A percentile compares a stretch with the other conserved stretches of the same genome.
phyloP scores from a whole-genome alignment of 352 stramenopile genomes.

The Thalassiosira mediterranea region DNA sequence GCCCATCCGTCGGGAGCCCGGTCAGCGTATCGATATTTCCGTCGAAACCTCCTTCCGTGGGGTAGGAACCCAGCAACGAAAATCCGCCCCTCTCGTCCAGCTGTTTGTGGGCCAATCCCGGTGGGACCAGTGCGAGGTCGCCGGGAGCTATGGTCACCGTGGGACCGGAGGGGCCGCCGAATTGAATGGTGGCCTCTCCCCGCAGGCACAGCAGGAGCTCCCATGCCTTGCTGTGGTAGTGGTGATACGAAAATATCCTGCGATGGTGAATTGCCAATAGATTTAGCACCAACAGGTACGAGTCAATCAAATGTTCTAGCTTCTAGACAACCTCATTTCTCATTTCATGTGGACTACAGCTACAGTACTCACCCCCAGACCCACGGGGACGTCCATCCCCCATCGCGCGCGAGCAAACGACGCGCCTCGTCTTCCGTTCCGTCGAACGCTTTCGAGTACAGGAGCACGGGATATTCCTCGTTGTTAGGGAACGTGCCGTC shows the following conservation, averaged over 20 bases:
- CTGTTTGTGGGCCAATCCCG: slow-evolving; percentile 43
- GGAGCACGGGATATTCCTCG: slow-evolving; percentile 15
- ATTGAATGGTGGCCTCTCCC: slow-evolving; percentile 24
- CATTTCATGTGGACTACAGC: too few species aligned
- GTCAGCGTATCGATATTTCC: slow-evolving; percentile 35
- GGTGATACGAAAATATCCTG: slow-evolving; percentile 39
- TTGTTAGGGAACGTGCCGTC: slow-evolving; percentile 49
- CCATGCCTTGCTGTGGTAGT: slow-evolving; percentile 49
- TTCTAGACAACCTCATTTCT: too few species aligned
- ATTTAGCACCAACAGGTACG: too few species aligned
- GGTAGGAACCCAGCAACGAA: slow-evolving; percentile 40
- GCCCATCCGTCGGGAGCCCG: slow-evolving; percentile 10
- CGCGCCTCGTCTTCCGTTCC: slow-evolving; percentile 17
- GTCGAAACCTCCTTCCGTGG: slow-evolving; percentile 21
- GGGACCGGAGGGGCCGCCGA: slow-evolving; percentile 29
- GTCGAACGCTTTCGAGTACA: slow-evolving; percentile 27
- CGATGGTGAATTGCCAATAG: too few species aligned
- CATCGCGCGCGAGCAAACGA: slow-evolving; percentile 9
- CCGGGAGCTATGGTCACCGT: slow-evolving; percentile 16
- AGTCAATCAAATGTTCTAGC: too few species aligned
- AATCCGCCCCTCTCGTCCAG: slow-evolving; percentile 26
- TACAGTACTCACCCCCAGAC: too few species aligned
- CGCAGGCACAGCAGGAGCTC: slow-evolving; percentile 41
- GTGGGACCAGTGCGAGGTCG: slow-evolving; percentile 37
- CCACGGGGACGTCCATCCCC: slow-evolving; percentile 40